Evolutionary conservation across 2,329 filamentous ascomycete genomes (phyloP), one percentile per base, ranked within the genome.

Genomic region (Hypomyces perniciosus): DNA sequence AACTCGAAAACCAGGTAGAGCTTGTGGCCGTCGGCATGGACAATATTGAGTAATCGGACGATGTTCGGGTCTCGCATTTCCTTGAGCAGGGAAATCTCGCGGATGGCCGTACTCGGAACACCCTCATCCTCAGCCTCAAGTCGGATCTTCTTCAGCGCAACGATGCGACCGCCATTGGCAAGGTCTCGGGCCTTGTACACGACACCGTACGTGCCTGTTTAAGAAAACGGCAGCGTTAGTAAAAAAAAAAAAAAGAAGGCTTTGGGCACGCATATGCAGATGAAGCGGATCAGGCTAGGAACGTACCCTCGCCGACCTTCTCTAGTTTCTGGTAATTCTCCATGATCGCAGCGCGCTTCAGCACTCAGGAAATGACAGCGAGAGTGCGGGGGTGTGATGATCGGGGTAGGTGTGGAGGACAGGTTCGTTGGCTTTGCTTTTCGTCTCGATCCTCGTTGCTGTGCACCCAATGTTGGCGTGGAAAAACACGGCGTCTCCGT

Each of bases 261-360:
- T 7, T 35, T 30, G 13, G 35, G 13, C n/a, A 47, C 10, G 27
- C 4, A 48, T 35, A 39, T 31, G 12, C 20, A 13, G 37, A 48
- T 33, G 29, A 20, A 44, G 33, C 28, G 27, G 20, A 33, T 42
- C 41, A 56, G 35, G 51, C 20, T 33, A 6, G 41, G 44, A 13
- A 62, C 80, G 62, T 74, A 93, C 90, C 90, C 81, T 96, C 90
- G 71, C 90, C 90, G 64, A 96, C 90, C 78, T 96, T 96, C 76
- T 96, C 90, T 65, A 96, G 81, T 75, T 95, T 95, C 73, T 95
- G 88, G 71, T 96, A 96, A 73, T 95, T 95, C 72, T 96, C 90
- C 90, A 96, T 95, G 59, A 54, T 57, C 50, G 51, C 35, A 50
- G 50, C 20, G n/a, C 10, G 35, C n/a, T 41, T 41, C 20, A 28